Evolutionary conservation across 345 rosid species (phyloP).

Genomic region (Boechera retrofracta): DNA sequence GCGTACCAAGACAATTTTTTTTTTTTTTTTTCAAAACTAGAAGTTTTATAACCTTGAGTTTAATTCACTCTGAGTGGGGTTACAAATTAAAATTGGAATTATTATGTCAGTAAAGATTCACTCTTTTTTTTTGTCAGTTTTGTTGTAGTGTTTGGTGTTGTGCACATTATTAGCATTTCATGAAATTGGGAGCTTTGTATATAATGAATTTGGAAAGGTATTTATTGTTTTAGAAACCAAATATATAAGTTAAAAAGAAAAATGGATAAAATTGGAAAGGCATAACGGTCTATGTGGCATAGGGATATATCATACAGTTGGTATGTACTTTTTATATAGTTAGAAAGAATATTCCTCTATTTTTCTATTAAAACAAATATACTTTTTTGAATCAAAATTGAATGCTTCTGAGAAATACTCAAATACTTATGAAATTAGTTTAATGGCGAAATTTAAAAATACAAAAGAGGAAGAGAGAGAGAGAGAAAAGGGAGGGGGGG

Average conservation of each 20-base stretch:
- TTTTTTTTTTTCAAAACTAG: neutral
- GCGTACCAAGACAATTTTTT: neutral
- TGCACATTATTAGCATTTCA: slow-evolving; percentile 27
- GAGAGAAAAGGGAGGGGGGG: neutral
- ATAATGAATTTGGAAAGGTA: slow-evolving; percentile 21
- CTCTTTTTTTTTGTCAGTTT: neutral
- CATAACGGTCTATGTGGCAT: neutral
- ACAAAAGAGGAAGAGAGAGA: neutral
- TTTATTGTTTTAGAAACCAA: neutral
- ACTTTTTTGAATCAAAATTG: no score
- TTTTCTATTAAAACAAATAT: neutral
- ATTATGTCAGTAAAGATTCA: slow-evolving; percentile 25
- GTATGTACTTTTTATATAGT: slow-evolving; percentile 28
- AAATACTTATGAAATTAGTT: no score
- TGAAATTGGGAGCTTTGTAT: slow-evolving; percentile 8
- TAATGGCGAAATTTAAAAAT: neutral
- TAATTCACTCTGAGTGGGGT: neutral
- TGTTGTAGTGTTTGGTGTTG: slow-evolving; percentile 1
- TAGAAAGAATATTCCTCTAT: neutral
- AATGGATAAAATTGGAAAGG: neutral
- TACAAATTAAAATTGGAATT: slow-evolving; percentile 7
- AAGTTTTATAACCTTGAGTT: neutral
- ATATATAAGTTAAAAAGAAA: neutral
- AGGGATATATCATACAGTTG: slow-evolving; percentile 12
- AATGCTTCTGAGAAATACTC: neutral